Evolutionary conservation across 2,329 filamentous ascomycete species (phyloP).

Genomic region (Lecanoromycetidae sp.): DNA sequence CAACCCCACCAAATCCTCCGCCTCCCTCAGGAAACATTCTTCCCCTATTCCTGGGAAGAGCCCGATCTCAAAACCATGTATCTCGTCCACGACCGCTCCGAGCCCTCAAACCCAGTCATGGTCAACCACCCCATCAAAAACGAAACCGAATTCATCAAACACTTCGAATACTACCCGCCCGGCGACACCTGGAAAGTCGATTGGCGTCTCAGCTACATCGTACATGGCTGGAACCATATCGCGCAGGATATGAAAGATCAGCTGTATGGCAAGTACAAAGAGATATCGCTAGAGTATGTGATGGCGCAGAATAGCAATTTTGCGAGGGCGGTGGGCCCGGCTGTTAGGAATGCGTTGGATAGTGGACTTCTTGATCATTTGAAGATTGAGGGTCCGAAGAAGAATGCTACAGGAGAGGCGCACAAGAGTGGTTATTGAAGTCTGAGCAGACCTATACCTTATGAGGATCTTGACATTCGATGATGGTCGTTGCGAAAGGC

Average conservation of each 20-base stretch:
- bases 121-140: not conserved
- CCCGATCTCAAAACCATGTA: not conserved
- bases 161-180: not conserved
- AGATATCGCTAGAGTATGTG: not conserved
- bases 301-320: not conserved
- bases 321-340: constrained; percentile 1
- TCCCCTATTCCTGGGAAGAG: not conserved
- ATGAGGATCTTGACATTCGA: too few relatives aligned
- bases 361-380: not conserved
- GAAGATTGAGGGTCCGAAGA: too few relatives aligned
- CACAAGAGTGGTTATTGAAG: too few relatives aligned
- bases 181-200: not conserved
- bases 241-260: not conserved
- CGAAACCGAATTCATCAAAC: not conserved
- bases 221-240: not conserved
- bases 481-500: too few relatives aligned
- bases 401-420: too few relatives aligned
- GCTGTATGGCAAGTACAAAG: not conserved
- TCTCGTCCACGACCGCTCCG: not conserved
- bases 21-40: not conserved
- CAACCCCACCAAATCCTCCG: not conserved
- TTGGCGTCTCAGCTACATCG: not conserved
- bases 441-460: too few relatives aligned
- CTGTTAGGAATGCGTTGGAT: not conserved
- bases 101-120: not conserved